Conservation (phyloP, 2,329 filamentous ascomycete species). For the Ploettnerulaceae sp. region DNA sequence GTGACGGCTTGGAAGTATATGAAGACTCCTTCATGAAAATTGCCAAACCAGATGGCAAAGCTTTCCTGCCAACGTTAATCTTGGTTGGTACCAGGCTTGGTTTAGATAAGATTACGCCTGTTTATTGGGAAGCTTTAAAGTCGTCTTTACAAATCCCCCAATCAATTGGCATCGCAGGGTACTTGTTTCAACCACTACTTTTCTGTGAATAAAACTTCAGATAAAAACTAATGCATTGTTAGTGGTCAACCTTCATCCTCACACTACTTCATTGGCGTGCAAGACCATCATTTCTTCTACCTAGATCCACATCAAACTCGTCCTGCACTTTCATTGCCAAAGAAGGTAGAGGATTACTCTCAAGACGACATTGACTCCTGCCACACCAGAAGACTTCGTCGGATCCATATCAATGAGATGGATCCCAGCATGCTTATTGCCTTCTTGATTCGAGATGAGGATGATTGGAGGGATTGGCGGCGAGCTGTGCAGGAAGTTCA, state of each 20-base stretch:
- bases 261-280: slow-evolving; percentile 68
- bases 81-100: slow-evolving; percentile 84
- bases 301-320: slow-evolving; percentile 89
- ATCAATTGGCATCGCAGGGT: slow-evolving; percentile 95
- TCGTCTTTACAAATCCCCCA: slow-evolving; percentile 80
- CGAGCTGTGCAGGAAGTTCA: slow-evolving; percentile 67
- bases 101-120: slow-evolving; percentile 88
- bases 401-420: slow-evolving; percentile 85
- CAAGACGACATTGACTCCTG: slow-evolving; percentile 74
- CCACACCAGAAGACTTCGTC: slow-evolving; percentile 79
- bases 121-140: slow-evolving; percentile 93
- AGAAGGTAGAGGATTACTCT: slow-evolving; percentile 54
- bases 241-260: slow-evolving; percentile 83
- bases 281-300: slow-evolving; percentile 83
- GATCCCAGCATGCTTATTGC: slow-evolving; percentile 97
- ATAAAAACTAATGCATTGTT: slow-evolving; percentile 10
- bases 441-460: slow-evolving; percentile 76
- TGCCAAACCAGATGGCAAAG: slow-evolving; percentile 60
- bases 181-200: slow-evolving; percentile 26
- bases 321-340: slow-evolving; percentile 62
- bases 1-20: slow-evolving; percentile 87
- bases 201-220: not conserved
- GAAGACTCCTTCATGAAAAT: slow-evolving; percentile 80
- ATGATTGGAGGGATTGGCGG: slow-evolving; percentile 83
- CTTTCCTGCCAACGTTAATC: slow-evolving; percentile 80